These are phyloP conservation scores for Tulasnella sp. DNA, from an alignment of 768 basidiomycete species.

Conservation along the genomic window DNA sequence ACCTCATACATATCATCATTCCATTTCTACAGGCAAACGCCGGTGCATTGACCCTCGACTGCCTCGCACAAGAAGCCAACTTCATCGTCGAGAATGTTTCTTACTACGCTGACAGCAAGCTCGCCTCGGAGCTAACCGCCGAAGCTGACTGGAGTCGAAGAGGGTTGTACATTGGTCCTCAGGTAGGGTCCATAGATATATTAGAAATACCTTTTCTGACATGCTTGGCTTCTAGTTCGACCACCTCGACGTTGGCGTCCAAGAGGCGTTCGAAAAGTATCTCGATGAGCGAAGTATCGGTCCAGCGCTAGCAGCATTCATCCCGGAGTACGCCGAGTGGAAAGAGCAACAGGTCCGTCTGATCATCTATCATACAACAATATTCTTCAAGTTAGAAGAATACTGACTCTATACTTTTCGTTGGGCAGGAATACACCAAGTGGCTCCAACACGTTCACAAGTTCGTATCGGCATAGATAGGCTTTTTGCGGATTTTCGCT, in stretches of 20 bases:
- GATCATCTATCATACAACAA: too few species aligned
- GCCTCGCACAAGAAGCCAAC: constrained; percentile 58
- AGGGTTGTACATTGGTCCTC: constrained; percentile 85
- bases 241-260: constrained; percentile 74
- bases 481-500: too few species aligned
- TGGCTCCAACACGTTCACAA: constrained; percentile 78
- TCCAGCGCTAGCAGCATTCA: constrained; percentile 69
- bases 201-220: neutral
- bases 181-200: constrained; percentile 34
- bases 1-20: neutral
- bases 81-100: constrained; percentile 87
- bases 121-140: constrained; percentile 67
- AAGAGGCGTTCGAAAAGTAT: constrained; percentile 86
- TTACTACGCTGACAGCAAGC: constrained; percentile 61
- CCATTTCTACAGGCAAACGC: constrained; percentile 33
- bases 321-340: constrained; percentile 76
- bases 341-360: constrained; percentile 84
- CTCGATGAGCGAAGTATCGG: constrained; percentile 84
- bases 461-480: constrained; percentile 39
- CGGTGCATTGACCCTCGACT: constrained; percentile 70
- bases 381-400: too few species aligned
- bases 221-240: constrained; percentile 50
- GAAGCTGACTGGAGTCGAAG: constrained; percentile 93
- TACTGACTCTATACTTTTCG: constrained; percentile 11
- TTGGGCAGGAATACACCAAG: constrained; percentile 70